phyloP scores from a whole-genome alignment of 2,329 filamentous ascomycete species.

The Arachnomyces sp. region DNA sequence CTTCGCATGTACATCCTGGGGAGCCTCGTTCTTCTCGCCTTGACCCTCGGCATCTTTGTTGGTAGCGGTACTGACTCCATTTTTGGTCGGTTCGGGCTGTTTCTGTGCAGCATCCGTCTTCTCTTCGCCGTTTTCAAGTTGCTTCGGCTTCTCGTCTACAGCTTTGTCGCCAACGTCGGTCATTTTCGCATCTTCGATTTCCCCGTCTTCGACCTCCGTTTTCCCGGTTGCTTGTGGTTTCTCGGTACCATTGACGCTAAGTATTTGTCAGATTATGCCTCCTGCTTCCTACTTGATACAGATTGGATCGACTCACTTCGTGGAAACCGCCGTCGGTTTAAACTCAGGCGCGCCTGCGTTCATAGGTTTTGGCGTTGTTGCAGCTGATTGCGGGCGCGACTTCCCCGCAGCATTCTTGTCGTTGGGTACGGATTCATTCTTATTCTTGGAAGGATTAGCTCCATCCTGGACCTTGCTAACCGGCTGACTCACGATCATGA shows the following conservation, averaged over 20 bases:
- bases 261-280: conserved; percentile 16
- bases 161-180: conserved; percentile 20
- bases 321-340: conserved; percentile 21
- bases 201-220: conserved; percentile 36
- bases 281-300: not conserved
- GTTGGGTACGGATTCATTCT: conserved; percentile 18
- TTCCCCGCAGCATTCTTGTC: conserved; percentile 21
- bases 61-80: conserved; percentile 8
- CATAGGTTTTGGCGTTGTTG: conserved; percentile 27
- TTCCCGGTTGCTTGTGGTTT: conserved; percentile 20
- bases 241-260: conserved; percentile 22
- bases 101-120: conserved; percentile 9
- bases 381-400: conserved; percentile 20
- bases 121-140: conserved; percentile 12
- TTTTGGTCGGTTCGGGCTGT: conserved; percentile 2
- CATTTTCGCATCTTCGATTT: conserved; percentile 40
- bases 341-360: conserved; percentile 37
- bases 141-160: conserved; percentile 9
- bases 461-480: conserved; percentile 11
- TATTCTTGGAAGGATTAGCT: conserved; percentile 19
- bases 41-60: conserved; percentile 5
- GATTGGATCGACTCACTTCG: conserved; percentile 26
- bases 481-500: conserved; percentile 29
- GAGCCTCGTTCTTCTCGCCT: conserved; percentile 7
- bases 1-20: conserved; percentile 3